A percentile compares a stretch with the other conserved stretches of the same genome.
phyloP scores from a whole-genome alignment of 352 stramenopile genomes.

The Thalassiosira livingstoniorum region DNA sequence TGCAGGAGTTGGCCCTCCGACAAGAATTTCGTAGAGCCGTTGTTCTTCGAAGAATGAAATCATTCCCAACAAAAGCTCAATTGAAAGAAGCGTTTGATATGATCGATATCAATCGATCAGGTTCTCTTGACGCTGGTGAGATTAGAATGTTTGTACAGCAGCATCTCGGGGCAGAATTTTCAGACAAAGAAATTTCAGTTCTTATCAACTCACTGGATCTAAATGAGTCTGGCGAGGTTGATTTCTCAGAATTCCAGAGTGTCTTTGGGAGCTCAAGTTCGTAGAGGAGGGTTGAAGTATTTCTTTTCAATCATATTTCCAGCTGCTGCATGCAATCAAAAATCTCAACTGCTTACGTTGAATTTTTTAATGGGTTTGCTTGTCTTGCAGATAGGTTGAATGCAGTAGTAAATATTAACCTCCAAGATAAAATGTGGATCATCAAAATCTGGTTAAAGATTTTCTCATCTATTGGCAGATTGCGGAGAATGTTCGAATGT shows the following conservation, averaged over 20 bases:
- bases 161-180: constrained; percentile 49
- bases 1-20: constrained; percentile 75
- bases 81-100: constrained; percentile 80
- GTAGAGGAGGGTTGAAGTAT: no score
- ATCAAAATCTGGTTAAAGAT: no score
- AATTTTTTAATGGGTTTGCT: no score
- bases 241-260: constrained; percentile 56
- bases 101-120: constrained; percentile 68
- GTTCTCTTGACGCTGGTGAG: constrained; percentile 72
- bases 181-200: constrained; percentile 47
- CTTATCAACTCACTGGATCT: constrained; percentile 58
- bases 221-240: constrained; percentile 50
- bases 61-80: constrained; percentile 71
- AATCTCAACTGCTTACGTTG: no score
- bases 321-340: no score
- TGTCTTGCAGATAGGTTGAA: no score
- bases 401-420: no score
- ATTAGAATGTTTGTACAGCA: constrained; percentile 73
- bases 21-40: constrained; percentile 77
- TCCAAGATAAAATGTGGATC: no score
- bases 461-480: no score
- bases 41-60: constrained; percentile 71
- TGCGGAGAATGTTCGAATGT: no score
- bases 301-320: no score
- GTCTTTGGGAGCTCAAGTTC: constrained; percentile 47